A percentile compares a stretch with the other conserved stretches of the same genome.
These are phyloP conservation scores for Zymoseptoria tritici DNA, from an alignment of 2,329 filamentous ascomycete species.

Conservation along the genomic window DNA sequence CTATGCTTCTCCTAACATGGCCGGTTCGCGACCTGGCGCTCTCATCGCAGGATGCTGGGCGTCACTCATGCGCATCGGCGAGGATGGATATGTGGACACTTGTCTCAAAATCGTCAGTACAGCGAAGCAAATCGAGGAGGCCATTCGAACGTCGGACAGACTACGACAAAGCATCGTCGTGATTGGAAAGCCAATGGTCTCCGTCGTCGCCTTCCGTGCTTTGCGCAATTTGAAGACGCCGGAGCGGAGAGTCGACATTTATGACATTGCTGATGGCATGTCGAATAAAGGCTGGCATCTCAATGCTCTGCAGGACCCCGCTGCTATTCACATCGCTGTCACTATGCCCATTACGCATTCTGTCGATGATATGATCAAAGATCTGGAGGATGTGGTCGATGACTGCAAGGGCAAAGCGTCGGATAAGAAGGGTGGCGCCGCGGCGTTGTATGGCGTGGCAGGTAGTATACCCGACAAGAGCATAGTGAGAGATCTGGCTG, in stretches of 20 bases:
- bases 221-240: slow-evolving; percentile 11
- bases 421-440: slow-evolving; percentile 64
- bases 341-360: slow-evolving; percentile 78
- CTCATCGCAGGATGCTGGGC: slow-evolving; percentile 96
- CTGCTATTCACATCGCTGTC: slow-evolving; percentile 89
- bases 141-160: slow-evolving; percentile 61
- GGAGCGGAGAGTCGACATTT: slow-evolving; percentile 69
- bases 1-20: slow-evolving; percentile 87
- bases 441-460: slow-evolving; percentile 88
- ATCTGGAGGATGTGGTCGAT: slow-evolving; percentile 55
- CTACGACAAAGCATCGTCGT: slow-evolving; percentile 69
- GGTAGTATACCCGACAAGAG: slow-evolving; percentile 93
- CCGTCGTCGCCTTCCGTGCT: slow-evolving; percentile 82
- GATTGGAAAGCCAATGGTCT: slow-evolving; percentile 78
- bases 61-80: slow-evolving; percentile 78
- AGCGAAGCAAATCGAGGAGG: slow-evolving; percentile 71
- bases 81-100: slow-evolving; percentile 77
- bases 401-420: slow-evolving; percentile 68
- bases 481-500: slow-evolving; percentile 82
- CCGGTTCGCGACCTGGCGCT: slow-evolving; percentile 84
- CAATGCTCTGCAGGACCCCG: slow-evolving; percentile 84
- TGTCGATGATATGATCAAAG: slow-evolving; percentile 69
- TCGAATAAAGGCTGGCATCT: slow-evolving; percentile 82
- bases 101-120: slow-evolving; percentile 84
- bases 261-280: slow-evolving; percentile 91